Conservation (phyloP, 441 rosid species). For the Pelargonium cotyledonis region DNA sequence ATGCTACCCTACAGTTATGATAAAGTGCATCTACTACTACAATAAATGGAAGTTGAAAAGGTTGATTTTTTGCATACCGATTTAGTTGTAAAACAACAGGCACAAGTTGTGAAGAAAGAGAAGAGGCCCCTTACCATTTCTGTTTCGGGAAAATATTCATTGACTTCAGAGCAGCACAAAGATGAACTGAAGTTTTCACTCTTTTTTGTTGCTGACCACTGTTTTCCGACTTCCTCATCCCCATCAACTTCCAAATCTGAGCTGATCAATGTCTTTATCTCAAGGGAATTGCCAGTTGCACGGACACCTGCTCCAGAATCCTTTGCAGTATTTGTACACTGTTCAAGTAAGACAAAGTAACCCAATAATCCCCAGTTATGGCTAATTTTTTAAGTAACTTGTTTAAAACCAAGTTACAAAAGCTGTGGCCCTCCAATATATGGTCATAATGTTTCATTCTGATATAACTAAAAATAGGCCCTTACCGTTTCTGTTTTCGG, state of each 20-base stretch:
- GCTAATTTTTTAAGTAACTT: background rate
- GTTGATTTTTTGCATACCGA: too few species aligned
- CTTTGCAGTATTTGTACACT: slow-evolving; percentile 19
- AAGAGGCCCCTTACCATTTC: slow-evolving; percentile 18
- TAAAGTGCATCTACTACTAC: too few species aligned
- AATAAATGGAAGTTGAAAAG: background rate
- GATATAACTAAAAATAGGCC: slow-evolving; percentile 5
- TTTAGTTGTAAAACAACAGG: background rate
- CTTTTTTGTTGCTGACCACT: slow-evolving; percentile 22
- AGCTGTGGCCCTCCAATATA: background rate
- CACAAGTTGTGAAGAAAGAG: background rate
- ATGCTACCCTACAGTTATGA: too few species aligned
- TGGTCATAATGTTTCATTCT: background rate
- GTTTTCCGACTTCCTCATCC: slow-evolving; percentile 12
- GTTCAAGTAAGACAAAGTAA: slow-evolving; percentile 16
- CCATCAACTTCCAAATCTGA: slow-evolving; percentile 18
- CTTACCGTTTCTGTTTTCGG: slow-evolving; percentile 18
- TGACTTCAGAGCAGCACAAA: slow-evolving; percentile 15
- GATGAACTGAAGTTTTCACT: slow-evolving; percentile 19
- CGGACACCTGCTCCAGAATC: slow-evolving; percentile 14
- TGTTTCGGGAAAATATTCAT: slow-evolving; percentile 14
- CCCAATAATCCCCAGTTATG: slow-evolving; percentile 15
- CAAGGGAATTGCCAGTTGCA: slow-evolving; percentile 5
- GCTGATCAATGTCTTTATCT: slow-evolving; percentile 17
- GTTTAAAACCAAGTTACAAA: background rate